Base-by-base conservation (phyloP, 371 early-diverging fungal species). In the Coemansia sp. region DNA sequence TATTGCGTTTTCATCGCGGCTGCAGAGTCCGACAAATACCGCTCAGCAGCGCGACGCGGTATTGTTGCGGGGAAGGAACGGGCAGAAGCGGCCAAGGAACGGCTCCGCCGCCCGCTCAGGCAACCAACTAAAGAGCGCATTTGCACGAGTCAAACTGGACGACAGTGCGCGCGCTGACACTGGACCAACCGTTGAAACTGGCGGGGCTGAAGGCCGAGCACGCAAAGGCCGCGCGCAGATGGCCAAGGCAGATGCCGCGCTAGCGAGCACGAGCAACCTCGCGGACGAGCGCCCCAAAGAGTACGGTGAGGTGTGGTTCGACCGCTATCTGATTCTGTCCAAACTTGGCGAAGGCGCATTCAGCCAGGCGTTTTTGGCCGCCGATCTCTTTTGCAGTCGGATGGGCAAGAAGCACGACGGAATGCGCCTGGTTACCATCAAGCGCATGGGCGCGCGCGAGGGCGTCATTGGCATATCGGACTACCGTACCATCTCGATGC, bases 271-370 rank as follows among this genome's bases (percentile, higher is more conserved):
- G 20, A 43, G 49, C 8, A 53, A 48, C 2, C 30, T 42, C 1
- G 38, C 43, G 4, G 64, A 68, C 10, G 40, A 38, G 31, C 69
- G 65, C 0, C 74, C 74, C 1, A 52, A 45, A 45, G 74, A 74
- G 41, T 65, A 74, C 48, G 74, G 74, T 8, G 67, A 74, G 41
- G 64, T 74, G 39, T 74, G 74, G 74, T 74, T 74, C 30, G 63
- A 65, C 20, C 74, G 74, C n/a, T 74, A 74, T 41, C 39, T 68
- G 62, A 55, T 74, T n/a, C 38, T 74, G 42, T 61, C 65, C n/a
- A 64, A 42, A 56, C 69, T 74, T 10, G 74, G 74, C 50, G 74
- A 74, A 32, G 74, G 74, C 62, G 74, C 74, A 26, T 74, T 74
- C 41, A 74, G 74, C 53, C 69, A 68, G 53, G 74, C 65, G 20